Conservation (phyloP, 2,329 filamentous ascomycete species). For the Fusarium kyushuense region DNA sequence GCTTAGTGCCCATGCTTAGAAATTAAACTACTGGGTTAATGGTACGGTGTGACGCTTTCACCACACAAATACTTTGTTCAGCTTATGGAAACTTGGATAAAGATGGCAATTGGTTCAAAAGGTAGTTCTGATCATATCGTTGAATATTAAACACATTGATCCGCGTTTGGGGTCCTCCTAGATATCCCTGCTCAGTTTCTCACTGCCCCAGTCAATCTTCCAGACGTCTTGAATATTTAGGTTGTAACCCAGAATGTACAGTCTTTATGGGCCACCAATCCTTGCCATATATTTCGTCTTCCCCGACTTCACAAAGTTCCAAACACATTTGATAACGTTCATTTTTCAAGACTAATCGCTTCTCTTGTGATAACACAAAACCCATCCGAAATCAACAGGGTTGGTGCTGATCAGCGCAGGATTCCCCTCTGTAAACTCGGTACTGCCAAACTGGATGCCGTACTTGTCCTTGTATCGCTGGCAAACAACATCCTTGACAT, state of each 20-base stretch:
- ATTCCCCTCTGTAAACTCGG: conserved; percentile 24
- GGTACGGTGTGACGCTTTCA: neutral
- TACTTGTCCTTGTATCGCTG: conserved; percentile 34
- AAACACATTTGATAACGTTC: rapidly evolving
- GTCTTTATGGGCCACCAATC: neutral
- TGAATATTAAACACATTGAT: neutral
- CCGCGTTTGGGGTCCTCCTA: too few relatives aligned
- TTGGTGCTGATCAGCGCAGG: conserved; percentile 34
- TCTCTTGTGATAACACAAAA: conserved; percentile 26
- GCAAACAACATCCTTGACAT: conserved; percentile 21
- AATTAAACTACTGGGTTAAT: neutral
- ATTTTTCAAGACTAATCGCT: neutral
- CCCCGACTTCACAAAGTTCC: too few relatives aligned
- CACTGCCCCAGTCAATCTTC: too few relatives aligned
- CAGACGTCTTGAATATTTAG: too few relatives aligned
- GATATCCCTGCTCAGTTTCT: too few relatives aligned
- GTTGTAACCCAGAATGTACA: neutral
- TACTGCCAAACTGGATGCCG: conserved; percentile 30
- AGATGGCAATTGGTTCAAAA: neutral
- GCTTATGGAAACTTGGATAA: neutral
- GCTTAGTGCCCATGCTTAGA: neutral
- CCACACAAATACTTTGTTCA: neutral
- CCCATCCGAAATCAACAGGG: conserved; percentile 33
- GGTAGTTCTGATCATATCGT: neutral
- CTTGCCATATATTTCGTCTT: rapidly evolving